phyloP scores from a whole-genome alignment of 1,139 yeast species.

The Diutina ranongensis region DNA sequence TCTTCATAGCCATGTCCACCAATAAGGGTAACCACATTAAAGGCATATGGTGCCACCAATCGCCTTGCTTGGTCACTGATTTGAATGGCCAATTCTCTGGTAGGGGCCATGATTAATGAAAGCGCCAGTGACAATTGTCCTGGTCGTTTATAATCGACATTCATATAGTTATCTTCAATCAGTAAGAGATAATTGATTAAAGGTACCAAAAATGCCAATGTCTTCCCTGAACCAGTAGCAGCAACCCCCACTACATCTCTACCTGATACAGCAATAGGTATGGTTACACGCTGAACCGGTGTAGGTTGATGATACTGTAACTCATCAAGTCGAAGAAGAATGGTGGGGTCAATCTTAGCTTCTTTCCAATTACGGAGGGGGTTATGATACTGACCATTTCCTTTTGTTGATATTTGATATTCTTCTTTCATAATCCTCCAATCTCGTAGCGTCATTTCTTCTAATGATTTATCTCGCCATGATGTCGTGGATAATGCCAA shows the following conservation, averaged over 20 bases:
- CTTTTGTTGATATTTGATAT: constrained; percentile 51
- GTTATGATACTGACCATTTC: constrained; percentile 29
- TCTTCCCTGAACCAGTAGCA: constrained; percentile 25
- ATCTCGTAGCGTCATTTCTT: constrained; percentile 67
- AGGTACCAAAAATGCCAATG: constrained; percentile 12
- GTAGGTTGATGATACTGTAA: constrained; percentile 59
- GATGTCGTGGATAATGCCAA: constrained; percentile 26
- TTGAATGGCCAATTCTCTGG: constrained; percentile 88
- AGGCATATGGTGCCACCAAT: constrained; percentile 30
- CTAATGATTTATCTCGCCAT: constrained; percentile 60
- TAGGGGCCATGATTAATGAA: constrained; percentile 78
- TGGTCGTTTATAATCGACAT: constrained; percentile 17
- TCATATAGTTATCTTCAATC: constrained; percentile 24
- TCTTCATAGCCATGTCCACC: constrained; percentile 56
- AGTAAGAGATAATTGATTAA: constrained; percentile 43
- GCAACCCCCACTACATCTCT: constrained; percentile 84
- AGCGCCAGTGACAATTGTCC: constrained; percentile 24
- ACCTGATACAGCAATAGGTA: constrained; percentile 55
- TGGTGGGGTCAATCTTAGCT: constrained; percentile 30
- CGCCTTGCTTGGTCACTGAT: constrained; percentile 56
- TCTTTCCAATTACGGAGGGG: constrained; percentile 76
- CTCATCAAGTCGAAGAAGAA: constrained; percentile 22
- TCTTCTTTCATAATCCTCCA: constrained; percentile 88
- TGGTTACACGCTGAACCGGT: constrained; percentile 81
- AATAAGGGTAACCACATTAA: constrained; percentile 56